Evolutionary conservation across 495 filamentous ascomycete species (phyloP), one percentile per base, ranked within the genome.

Genomic region (Penicillium subrubescens): DNA sequence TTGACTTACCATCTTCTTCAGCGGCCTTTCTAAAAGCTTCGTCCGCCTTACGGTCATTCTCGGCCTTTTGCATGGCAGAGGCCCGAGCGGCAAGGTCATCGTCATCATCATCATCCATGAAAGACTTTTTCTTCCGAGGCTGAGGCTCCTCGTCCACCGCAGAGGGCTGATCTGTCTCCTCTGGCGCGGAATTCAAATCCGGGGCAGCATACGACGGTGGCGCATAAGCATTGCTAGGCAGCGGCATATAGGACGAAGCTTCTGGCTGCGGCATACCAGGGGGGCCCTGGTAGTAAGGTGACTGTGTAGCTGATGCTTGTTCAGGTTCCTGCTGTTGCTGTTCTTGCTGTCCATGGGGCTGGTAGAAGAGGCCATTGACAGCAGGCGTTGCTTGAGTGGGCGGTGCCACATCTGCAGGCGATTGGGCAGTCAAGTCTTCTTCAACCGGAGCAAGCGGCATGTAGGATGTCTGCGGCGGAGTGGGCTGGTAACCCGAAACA

Each of bases 11-110:
- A 83, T 97, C 93, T 75, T 91, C 91, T 81, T 96, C 92, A 6
- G 92, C 93, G 35, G 90, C 90, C 74, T 86, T 90, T 53, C 86
- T 84, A 78, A 97, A 92, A 67, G 90, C 88, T 59, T 96, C 93
- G 31, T 90, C 92, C 39, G 84, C 83, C 60, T 84, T 81, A 25
- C 81, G 80, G 34, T 81, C 81, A 61, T 80, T 85, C 57, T 83
- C 82, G n/a, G 75, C 71, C 64, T 81, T 81, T 54, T 86, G 81
- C n/a, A 86, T 72, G 25, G 82, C 80, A 15, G 82, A 83, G 50
- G 86, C 81, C 59, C 83, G 81, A 41, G 75, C 68, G 44, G 71
- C 75, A 39, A 88, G 67, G 53, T 86, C 84, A 51, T 83, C 81
- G 0, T 79, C 79, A 39, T 78, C 78, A 25, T 94, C 89, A 74